Conservation (phyloP, 1,139 yeast genomes). For the Taiozyma sp. region DNA sequence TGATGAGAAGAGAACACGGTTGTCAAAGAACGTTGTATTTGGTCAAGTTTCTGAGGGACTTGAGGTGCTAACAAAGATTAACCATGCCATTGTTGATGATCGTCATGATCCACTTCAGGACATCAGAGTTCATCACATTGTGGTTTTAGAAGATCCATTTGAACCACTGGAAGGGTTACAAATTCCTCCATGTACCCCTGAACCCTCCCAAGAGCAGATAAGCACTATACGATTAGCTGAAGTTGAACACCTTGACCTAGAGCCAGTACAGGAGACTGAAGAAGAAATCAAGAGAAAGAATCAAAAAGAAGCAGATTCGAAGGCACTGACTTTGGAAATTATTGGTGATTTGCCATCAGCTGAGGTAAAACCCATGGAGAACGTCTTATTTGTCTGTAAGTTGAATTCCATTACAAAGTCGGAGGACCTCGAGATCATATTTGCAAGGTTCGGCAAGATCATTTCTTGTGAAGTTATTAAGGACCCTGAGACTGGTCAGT, state of each 20-base stretch:
- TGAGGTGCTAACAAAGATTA: slow-evolving; percentile 40
- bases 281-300: slow-evolving; percentile 21
- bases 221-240: slow-evolving; percentile 32
- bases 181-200: slow-evolving; percentile 27
- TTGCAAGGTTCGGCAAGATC: slow-evolving; percentile 55
- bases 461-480: slow-evolving; percentile 43
- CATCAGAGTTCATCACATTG: slow-evolving; percentile 45
- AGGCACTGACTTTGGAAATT: slow-evolving; percentile 57
- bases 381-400: slow-evolving; percentile 56
- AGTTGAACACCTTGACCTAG: slow-evolving; percentile 16
- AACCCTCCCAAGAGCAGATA: slow-evolving; percentile 33
- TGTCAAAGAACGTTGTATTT: slow-evolving; percentile 30
- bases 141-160: slow-evolving; percentile 51
- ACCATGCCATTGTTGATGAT: slow-evolving; percentile 34
- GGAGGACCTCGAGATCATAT: slow-evolving; percentile 48
- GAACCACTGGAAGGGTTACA: slow-evolving; percentile 31
- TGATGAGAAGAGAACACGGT: slow-evolving; percentile 16
- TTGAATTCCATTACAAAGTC: slow-evolving; percentile 54
- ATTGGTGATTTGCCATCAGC: slow-evolving; percentile 63
- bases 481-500: slow-evolving; percentile 42
- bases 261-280: slow-evolving; percentile 9
- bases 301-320: slow-evolving; percentile 38
- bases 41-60: slow-evolving; percentile 52
- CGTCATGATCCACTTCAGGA: slow-evolving; percentile 40
- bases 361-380: slow-evolving; percentile 54